Base-by-base conservation (phyloP, 768 basidiomycete species). In the Macrolepiota albuminosa region DNA sequence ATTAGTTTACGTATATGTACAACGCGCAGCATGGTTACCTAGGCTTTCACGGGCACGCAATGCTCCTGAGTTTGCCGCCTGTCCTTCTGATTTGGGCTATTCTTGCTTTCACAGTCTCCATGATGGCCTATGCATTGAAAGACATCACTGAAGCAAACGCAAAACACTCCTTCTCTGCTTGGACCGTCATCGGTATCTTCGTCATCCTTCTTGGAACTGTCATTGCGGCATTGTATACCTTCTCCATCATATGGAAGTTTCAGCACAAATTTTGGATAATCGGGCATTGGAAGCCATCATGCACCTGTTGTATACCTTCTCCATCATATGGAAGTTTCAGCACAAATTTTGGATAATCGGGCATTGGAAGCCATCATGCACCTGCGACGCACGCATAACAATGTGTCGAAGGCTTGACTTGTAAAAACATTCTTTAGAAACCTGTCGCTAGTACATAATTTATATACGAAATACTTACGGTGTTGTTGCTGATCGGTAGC, bases 81-180 rank as follows among this genome's bases (percentile, higher is more conserved):
- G 79, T 81, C 24, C 73, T 83, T n/a, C 76, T 84, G 9, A 77
- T 84, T 2, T 84, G 83, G 82, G 77, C 82, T 11, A 78, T 83
- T 51, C 66, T 82, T 26, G 68, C 75, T 0, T 84, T 85, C 66
- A 75, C 78, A 0, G 64, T 75, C 1, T 76, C 81, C 0, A 71
- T 81, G 36, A 68, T 84, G 7, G 76, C 76, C 14, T 83, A 78
- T 61, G 73, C 76, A 18, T 64, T 78, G 56, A 73, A 81, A 65
- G 74, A 69, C 29, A 62, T 75, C 14, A 64, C 66, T 1, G 61
- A 60, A 24, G 61, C 56, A 6, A 65, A 66, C 33, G 49, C 65
- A 2, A 63, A 67, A 43, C 65, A 69, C 51, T 61, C 66, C 43
- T 62, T 70, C 10, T 76, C 78, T 11, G 74, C 76, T 9, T 81